Evolutionary conservation across 2,329 filamentous ascomycete species (phyloP), one percentile per base, ranked within the genome.

Genomic region (Aspergillus arachidicola): DNA sequence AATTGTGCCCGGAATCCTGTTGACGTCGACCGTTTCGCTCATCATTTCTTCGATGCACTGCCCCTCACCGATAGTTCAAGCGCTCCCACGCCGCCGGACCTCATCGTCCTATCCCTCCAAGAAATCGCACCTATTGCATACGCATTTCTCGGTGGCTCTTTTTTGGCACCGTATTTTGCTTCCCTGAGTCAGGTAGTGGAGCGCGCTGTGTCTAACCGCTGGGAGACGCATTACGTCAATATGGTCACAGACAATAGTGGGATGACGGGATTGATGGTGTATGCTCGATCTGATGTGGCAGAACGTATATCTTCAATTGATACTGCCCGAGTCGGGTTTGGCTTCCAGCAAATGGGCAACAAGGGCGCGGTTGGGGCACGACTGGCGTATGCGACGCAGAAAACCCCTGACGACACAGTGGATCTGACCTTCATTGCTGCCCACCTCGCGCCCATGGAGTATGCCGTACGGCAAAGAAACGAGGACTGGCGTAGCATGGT

Each of bases 281-380:
- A 97, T 75, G 91, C 89, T 23, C 87, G 87, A 61, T 84, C 89
- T 3, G 80, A 84, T 50, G 71, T 86, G 48, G 82, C 85, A 0
- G 78, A 84, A 10, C 82, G 85, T 28, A 81, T 97, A 58, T 80
- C 81, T 59, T 82, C 86, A 71, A 81, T 95, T n/a, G 86, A 92
- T 67, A 89, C 87, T n/a, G 92, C 91, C 2, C 91, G 91, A 59
- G 90, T 93, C 2, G 94, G 95, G 0, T 91, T 97, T 56, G 95
- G 95, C 0, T 78, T 93, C 1, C 89, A 89, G 62, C 90, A 94
- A 57, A 95, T 97, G 90, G 95, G 93, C 19, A 97, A 97, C 78
- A 99, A 99, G 79, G 95, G 94, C 34, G 94, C 93, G 4, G 91
- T 96, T 0, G 95, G 91, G 0, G 83, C 94, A 64, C 85, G 93